Evolutionary conservation across 495 filamentous ascomycete genomes (phyloP).

Genomic region (Clavariopsis aquatica): DNA sequence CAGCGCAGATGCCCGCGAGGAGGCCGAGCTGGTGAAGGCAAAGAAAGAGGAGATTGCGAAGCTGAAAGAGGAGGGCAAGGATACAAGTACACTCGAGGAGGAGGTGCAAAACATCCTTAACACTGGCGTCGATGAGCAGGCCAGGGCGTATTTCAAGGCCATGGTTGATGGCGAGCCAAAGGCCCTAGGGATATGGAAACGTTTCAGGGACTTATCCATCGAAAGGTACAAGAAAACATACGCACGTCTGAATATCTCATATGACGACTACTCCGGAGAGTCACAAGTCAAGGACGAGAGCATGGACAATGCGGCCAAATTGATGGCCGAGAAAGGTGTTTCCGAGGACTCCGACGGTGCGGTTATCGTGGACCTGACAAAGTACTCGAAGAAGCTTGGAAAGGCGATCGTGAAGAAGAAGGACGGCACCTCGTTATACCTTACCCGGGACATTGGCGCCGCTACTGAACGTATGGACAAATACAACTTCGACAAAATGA

Average conservation of each 20-base stretch:
- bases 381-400: slow-evolving; percentile 79
- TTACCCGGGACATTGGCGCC: slow-evolving; percentile 72
- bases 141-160: slow-evolving; percentile 81
- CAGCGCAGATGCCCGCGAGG: slow-evolving; percentile 16
- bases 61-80: slow-evolving; percentile 35
- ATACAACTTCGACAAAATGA: slow-evolving; percentile 73
- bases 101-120: slow-evolving; percentile 42
- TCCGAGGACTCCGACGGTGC: slow-evolving; percentile 85
- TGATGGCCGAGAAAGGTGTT: slow-evolving; percentile 70
- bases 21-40: slow-evolving; percentile 61
- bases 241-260: slow-evolving; percentile 71
- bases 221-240: slow-evolving; percentile 41
- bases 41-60: slow-evolving; percentile 45
- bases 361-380: slow-evolving; percentile 81
- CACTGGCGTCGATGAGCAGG: slow-evolving; percentile 57
- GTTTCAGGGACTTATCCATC: slow-evolving; percentile 75
- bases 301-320: slow-evolving; percentile 68
- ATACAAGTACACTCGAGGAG: slow-evolving; percentile 33
- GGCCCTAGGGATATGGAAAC: slow-evolving; percentile 77
- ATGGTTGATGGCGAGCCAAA: slow-evolving; percentile 81
- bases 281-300: slow-evolving; percentile 79
- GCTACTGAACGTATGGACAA: slow-evolving; percentile 62
- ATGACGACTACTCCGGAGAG: slow-evolving; percentile 92
- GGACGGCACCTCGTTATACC: slow-evolving; percentile 68
- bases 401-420: slow-evolving; percentile 68